phyloP scores from a whole-genome alignment of 169 alveolate genomes.

The Theileria orientalis region DNA sequence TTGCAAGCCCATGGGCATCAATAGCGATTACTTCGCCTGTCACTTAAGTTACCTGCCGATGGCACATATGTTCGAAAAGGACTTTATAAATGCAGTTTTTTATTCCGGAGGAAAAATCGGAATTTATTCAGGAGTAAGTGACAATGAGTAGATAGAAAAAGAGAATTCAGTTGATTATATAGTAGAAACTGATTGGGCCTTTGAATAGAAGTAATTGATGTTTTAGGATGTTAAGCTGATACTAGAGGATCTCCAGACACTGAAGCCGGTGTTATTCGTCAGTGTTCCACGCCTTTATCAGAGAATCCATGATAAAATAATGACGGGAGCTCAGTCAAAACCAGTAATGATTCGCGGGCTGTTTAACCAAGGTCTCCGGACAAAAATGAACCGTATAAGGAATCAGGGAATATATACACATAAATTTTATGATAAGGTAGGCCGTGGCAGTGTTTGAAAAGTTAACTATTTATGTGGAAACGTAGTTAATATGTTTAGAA shows the following conservation, averaged over 20 bases:
- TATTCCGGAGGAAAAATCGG: slow-evolving; percentile 81
- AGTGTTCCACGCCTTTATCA: slow-evolving; percentile 93
- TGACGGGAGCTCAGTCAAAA: slow-evolving; percentile 73
- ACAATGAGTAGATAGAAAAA: not conserved
- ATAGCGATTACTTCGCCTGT: slow-evolving; percentile 20
- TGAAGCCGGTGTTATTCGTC: slow-evolving; percentile 91
- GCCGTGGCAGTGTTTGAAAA: no score
- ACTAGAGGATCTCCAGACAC: slow-evolving; percentile 86
- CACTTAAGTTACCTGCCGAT: slow-evolving; percentile 87
- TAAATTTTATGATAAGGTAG: slow-evolving; percentile 71
- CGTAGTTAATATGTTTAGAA: no score
- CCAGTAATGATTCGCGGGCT: slow-evolving; percentile 67
- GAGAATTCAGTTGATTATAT: no score
- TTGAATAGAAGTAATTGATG: no score
- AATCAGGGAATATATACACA: slow-evolving; percentile 64
- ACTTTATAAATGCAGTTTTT: slow-evolving; percentile 70
- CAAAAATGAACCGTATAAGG: slow-evolving; percentile 52
- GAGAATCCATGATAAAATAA: slow-evolving; percentile 87
- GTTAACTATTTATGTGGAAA: slow-evolving; percentile 9
- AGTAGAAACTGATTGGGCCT: no score
- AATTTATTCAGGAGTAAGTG: slow-evolving; percentile 83
- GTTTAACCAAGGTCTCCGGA: slow-evolving; percentile 74
- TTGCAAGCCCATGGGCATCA: slow-evolving; percentile 14
- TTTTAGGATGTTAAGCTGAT: slow-evolving; percentile 76
- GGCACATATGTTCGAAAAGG: slow-evolving; percentile 94